A percentile compares a stretch with the other conserved stretches of the same genome.
These are phyloP conservation scores for Clarireedia hainanense DNA, from an alignment of 2,329 filamentous ascomycete species.

Conservation along the genomic window DNA sequence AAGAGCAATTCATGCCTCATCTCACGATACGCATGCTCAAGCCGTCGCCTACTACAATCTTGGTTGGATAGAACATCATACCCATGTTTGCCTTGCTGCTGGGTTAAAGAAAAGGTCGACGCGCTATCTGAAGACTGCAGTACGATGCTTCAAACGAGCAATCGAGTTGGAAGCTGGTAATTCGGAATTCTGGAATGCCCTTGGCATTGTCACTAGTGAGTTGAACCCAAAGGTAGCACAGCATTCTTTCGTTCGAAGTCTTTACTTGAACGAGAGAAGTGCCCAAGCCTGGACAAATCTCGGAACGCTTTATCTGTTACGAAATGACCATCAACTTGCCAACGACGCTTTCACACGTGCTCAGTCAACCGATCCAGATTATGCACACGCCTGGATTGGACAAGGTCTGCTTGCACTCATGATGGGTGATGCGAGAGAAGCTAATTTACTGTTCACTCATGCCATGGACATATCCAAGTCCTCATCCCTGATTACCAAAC, in stretches of 20 bases:
- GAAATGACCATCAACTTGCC: constrained; percentile 77
- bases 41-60: constrained; percentile 97
- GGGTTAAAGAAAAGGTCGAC: constrained; percentile 48
- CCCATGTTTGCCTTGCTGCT: constrained; percentile 58
- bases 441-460: constrained; percentile 80
- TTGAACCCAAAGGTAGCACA: constrained; percentile 84
- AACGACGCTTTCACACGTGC: constrained; percentile 85
- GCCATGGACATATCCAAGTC: constrained; percentile 88
- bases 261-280: constrained; percentile 87
- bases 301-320: constrained; percentile 74
- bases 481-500: constrained; percentile 62
- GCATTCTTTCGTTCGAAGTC: constrained; percentile 83
- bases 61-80: constrained; percentile 85
- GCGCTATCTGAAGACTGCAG: constrained; percentile 69
- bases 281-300: constrained; percentile 86
- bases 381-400: constrained; percentile 86
- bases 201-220: constrained; percentile 82
- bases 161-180: constrained; percentile 95
- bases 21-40: constrained; percentile 74
- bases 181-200: constrained; percentile 91
- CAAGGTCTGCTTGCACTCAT: constrained; percentile 78
- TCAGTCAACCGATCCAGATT: constrained; percentile 91
- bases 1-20: constrained; percentile 65
- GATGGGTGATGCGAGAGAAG: constrained; percentile 63
- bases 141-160: constrained; percentile 87